Percentiles rank a stretch among this genome's conserved stretches.
These are phyloP conservation scores for Nepenthes alata DNA, from an alignment of 179 eudicot genomes.

Conservation along the genomic window DNA sequence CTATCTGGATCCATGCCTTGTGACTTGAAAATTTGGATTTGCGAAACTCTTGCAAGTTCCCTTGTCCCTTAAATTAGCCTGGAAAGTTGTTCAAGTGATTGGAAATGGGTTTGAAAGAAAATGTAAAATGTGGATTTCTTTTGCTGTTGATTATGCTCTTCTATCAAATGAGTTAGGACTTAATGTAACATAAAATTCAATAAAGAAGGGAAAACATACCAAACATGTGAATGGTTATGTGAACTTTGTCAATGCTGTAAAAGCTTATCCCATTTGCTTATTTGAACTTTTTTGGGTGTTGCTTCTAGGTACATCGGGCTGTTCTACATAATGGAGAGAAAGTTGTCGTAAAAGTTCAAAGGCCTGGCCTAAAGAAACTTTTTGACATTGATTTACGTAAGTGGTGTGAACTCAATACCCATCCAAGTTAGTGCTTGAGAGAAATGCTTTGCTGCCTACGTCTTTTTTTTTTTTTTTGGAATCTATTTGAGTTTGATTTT, in stretches of 20 bases:
- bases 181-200: too few relatives aligned
- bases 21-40: too few relatives aligned
- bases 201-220: not conserved
- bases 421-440: not conserved
- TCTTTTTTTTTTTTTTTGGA: not conserved
- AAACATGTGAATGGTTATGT: too few relatives aligned
- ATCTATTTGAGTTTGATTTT: not conserved
- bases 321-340: constrained; percentile 85
- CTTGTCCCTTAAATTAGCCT: too few relatives aligned
- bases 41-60: too few relatives aligned
- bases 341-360: constrained; percentile 88
- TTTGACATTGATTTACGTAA: constrained; percentile 94
- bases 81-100: too few relatives aligned
- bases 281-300: constrained; percentile 6
- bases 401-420: constrained; percentile 10
- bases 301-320: constrained; percentile 83
- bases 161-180: too few relatives aligned
- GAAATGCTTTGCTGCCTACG: not conserved
- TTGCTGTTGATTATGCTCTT: too few relatives aligned
- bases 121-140: too few relatives aligned
- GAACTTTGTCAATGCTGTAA: too few relatives aligned
- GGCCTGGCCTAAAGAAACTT: constrained; percentile 91
- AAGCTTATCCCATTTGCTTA: constrained; percentile 4
- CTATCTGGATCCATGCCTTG: too few relatives aligned
- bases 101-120: too few relatives aligned